Evolutionary conservation across 1,284 basidiomycete species (phyloP).

Genomic region (Pseudozyma sp.): DNA sequence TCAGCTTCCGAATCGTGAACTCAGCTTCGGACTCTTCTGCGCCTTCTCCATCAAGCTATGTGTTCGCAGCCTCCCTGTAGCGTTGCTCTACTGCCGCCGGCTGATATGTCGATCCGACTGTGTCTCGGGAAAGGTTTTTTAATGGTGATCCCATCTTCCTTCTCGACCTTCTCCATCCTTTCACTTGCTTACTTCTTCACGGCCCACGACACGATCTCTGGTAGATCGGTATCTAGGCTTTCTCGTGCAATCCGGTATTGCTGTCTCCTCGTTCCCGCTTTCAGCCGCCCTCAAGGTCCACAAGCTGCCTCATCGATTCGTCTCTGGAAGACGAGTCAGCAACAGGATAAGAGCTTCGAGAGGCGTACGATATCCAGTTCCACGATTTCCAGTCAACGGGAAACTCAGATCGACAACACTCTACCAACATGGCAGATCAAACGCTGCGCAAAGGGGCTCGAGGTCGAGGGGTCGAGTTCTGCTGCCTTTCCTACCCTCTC

Average conservation of each 20-base stretch:
- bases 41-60: too few relatives aligned
- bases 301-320: constrained; percentile 11
- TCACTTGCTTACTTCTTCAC: constrained; percentile 1
- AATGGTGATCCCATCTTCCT: too few relatives aligned
- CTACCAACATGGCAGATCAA: constrained; percentile 6
- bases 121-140: too few relatives aligned
- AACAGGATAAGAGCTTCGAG: too few relatives aligned
- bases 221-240: constrained; percentile 16
- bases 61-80: too few relatives aligned
- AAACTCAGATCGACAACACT: too few relatives aligned
- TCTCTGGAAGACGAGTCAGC: constrained; percentile 23
- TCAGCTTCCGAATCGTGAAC: too few relatives aligned
- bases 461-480: constrained; percentile 41
- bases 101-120: too few relatives aligned
- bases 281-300: constrained; percentile 5
- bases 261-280: not conserved
- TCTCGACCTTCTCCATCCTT: constrained; percentile 7
- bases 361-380: too few relatives aligned
- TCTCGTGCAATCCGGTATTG: constrained; percentile 36
- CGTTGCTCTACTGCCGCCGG: too few relatives aligned
- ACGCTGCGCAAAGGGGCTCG: not conserved
- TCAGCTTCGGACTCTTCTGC: too few relatives aligned
- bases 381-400: too few relatives aligned
- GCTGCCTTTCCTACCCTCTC: constrained; percentile 48
- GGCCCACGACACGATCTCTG: constrained; percentile 21